A percentile compares a stretch with the other conserved stretches of the same genome.
phyloP scores from a whole-genome alignment of 179 eudicot species.

The Sideroxylon spinosum region DNA sequence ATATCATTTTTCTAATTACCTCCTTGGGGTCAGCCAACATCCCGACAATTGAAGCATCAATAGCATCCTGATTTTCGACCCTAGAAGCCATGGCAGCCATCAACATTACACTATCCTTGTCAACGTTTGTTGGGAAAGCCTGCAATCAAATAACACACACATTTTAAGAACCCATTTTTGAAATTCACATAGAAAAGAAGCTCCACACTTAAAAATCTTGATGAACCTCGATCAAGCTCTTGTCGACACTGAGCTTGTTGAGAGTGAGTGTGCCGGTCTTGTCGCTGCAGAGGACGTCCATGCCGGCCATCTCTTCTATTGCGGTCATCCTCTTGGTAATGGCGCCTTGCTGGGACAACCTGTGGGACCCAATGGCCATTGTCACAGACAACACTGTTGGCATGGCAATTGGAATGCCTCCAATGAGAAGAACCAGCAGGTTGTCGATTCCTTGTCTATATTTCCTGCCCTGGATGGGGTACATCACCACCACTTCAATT shows the following conservation, averaged over 20 bases:
- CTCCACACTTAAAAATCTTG: not conserved
- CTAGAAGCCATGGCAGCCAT: slow-evolving; percentile 69
- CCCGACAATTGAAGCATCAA: slow-evolving; percentile 63
- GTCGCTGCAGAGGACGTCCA: slow-evolving; percentile 63
- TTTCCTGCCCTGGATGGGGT: slow-evolving; percentile 47
- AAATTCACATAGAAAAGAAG: no score
- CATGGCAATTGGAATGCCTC: slow-evolving; percentile 83
- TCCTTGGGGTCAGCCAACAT: slow-evolving; percentile 62
- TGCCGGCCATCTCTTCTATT: slow-evolving; percentile 82
- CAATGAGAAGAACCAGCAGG: slow-evolving; percentile 36
- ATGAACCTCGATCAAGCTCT: slow-evolving; percentile 44
- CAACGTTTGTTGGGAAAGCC: not conserved
- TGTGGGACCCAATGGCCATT: slow-evolving; percentile 68
- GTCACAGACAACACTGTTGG: slow-evolving; percentile 70
- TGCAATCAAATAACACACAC: no score
- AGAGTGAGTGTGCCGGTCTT: slow-evolving; percentile 76
- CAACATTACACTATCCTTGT: slow-evolving; percentile 43
- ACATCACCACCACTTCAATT: slow-evolving; percentile 62
- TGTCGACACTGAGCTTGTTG: slow-evolving; percentile 71
- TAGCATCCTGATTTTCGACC: slow-evolving; percentile 75
- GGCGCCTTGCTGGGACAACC: slow-evolving; percentile 70
- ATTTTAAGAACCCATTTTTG: no score
- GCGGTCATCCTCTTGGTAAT: slow-evolving; percentile 83
- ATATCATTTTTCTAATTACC: slow-evolving; percentile 22
- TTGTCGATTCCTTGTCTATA: slow-evolving; percentile 70